Conservation (phyloP, 2,329 filamentous ascomycete species). For the Aspergillus ochraceoroseus region DNA sequence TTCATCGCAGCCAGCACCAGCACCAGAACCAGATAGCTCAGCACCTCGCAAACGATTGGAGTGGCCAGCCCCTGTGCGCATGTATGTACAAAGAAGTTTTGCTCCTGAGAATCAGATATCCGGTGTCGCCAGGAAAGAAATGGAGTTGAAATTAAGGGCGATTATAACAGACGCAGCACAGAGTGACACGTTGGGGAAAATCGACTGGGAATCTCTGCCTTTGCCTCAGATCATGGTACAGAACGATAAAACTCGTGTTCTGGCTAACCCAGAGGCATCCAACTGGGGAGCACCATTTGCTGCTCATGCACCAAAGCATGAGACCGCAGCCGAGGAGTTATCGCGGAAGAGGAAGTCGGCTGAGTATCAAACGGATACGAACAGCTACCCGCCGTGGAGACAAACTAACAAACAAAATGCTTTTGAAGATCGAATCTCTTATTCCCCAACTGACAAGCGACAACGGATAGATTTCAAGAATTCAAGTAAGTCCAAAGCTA, state of each 20-base stretch:
- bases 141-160: slow-evolving; percentile 78
- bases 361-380: slow-evolving; percentile 53
- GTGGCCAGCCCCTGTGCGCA: slow-evolving; percentile 77
- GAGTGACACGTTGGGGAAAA: slow-evolving; percentile 61
- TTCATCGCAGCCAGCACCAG: slow-evolving; percentile 27
- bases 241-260: slow-evolving; percentile 56
- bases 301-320: slow-evolving; percentile 21
- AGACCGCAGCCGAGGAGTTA: slow-evolving; percentile 25
- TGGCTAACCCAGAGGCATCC: slow-evolving; percentile 45
- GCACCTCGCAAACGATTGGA: slow-evolving; percentile 55
- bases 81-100: slow-evolving; percentile 87
- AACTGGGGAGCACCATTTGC: slow-evolving; percentile 29
- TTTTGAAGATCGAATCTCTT: slow-evolving; percentile 73
- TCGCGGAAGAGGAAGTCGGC: slow-evolving; percentile 79
- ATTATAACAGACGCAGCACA: slow-evolving; percentile 81
- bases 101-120: slow-evolving; percentile 64
- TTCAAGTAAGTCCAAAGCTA: slow-evolving; percentile 84
- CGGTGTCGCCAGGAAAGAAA: slow-evolving; percentile 61
- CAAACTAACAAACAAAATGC: slow-evolving; percentile 58
- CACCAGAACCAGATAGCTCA: slow-evolving; percentile 33
- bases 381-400: slow-evolving; percentile 65
- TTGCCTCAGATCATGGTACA: slow-evolving; percentile 80
- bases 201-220: slow-evolving; percentile 78
- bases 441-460: slow-evolving; percentile 51
- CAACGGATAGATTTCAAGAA: slow-evolving; percentile 49